These are phyloP conservation scores for Talaromyces rugulosus DNA, from an alignment of 2,329 filamentous ascomycete species.

Conservation along the genomic window DNA sequence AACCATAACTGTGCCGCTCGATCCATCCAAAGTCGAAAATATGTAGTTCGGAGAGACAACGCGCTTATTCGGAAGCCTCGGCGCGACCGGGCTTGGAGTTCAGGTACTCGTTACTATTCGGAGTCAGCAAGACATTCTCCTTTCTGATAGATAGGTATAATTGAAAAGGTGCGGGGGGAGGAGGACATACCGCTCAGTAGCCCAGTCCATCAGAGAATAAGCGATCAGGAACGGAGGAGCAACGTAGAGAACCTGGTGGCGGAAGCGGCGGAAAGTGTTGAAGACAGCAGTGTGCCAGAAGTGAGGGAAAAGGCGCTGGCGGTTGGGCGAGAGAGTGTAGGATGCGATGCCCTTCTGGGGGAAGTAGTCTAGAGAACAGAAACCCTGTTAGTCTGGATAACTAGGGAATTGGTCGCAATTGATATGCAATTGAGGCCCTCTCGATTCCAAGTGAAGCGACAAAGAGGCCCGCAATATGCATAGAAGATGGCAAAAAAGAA, in stretches of 20 bases:
- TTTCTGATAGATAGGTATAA: background rate
- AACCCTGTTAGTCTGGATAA: constrained; percentile 15
- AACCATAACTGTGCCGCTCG: background rate
- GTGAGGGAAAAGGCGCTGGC: constrained; percentile 81
- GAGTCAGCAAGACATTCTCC: background rate
- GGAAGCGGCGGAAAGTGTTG: constrained; percentile 88
- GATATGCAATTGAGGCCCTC: background rate
- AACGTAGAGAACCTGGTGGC: constrained; percentile 83
- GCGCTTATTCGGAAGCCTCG: constrained; percentile 19
- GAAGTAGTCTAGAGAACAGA: constrained; percentile 18
- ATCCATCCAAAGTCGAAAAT: background rate
- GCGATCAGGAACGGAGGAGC: constrained; percentile 71
- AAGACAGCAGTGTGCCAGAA: constrained; percentile 78
- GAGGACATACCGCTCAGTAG: constrained; percentile 71
- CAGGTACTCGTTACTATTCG: constrained; percentile 46
- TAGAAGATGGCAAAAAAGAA: background rate
- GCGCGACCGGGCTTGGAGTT: constrained; percentile 48
- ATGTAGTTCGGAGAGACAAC: background rate
- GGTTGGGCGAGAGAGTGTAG: constrained; percentile 81
- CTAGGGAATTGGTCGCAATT: background rate
- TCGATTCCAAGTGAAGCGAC: background rate
- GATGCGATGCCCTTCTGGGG: constrained; percentile 59
- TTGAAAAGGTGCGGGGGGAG: background rate
- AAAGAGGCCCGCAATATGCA: background rate
- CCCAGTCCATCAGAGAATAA: constrained; percentile 87